Evolutionary conservation across 1,284 basidiomycete genomes (phyloP), one percentile per base, ranked within the genome.

Genomic region (Ustilago loliicola): DNA sequence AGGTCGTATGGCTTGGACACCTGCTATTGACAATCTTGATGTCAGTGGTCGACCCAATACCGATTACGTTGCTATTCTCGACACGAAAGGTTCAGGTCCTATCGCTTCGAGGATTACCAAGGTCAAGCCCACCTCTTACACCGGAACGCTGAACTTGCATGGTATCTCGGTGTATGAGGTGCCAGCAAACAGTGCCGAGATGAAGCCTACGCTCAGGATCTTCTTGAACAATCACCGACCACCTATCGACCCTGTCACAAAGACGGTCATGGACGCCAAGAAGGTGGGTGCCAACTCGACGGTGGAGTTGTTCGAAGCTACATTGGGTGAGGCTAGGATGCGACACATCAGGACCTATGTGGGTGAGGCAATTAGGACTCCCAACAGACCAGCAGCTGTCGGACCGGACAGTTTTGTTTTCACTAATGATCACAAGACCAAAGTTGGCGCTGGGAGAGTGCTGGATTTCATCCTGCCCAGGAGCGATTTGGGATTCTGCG

Each of bases 241-340:
- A 19, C 70, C 81, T 25, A 40, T 79, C 27, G 80, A 79, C 48
- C 67, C 72, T 0, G 36, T 48, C 3, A 62, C 59, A 13, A 66
- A 68, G 50, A 59, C 59, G 9, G 62, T 72, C 5, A n/a, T 74
- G 25, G 70, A 79, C n/a, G 71, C 78, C 5, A 29, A 29, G 34
- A 75, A 70, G 87, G 91, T 75, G 86, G 92, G 92, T 17, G 91
- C 92, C 8, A 91, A 93, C 81, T 92, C 91, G 1, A 89, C 88
- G 52, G 87, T 94, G 21, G 92, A 93, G 80, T 88, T 93, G 29
- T 93, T 93, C 84, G 89, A 89, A 76, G 90, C 91, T 0, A 86
- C 72, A 0, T 77, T 89, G 2, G 89, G 90, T 5, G 87, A 87
- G 56, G 80, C 85, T 8, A 85, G 82, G 8, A 83, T 93, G 69